These are phyloP conservation scores for Cyclotella distinguenda DNA, from an alignment of 108 stramenopile species.

Conservation along the genomic window DNA sequence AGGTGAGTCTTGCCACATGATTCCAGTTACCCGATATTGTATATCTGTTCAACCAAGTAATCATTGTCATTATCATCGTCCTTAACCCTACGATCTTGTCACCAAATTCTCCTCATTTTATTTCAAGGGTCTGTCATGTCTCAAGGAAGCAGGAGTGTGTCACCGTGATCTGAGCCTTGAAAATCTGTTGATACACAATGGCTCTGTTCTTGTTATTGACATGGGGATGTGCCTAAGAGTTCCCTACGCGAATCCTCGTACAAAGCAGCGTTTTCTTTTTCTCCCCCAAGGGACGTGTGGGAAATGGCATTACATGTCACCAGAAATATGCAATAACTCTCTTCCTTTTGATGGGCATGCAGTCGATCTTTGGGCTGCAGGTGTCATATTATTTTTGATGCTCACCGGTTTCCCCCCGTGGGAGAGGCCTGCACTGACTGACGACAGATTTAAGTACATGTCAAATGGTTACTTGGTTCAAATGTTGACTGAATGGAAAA, in stretches of 20 bases:
- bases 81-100: constrained; percentile 1
- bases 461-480: constrained; percentile 76
- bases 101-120: constrained; percentile 7
- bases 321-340: constrained; percentile 79
- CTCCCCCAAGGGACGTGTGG: constrained; percentile 82
- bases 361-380: constrained; percentile 93
- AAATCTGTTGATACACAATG: constrained; percentile 73
- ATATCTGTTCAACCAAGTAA: background rate
- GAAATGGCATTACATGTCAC: constrained; percentile 93
- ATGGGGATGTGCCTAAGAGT: constrained; percentile 93
- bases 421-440: constrained; percentile 66
- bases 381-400: constrained; percentile 92
- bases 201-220: constrained; percentile 84
- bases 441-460: constrained; percentile 81
- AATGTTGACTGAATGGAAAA: constrained; percentile 81
- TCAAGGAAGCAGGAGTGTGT: constrained; percentile 80
- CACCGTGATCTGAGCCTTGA: constrained; percentile 92
- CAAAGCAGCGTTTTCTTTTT: constrained; percentile 55
- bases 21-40: background rate
- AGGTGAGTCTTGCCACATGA: constrained; percentile 45
- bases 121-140: constrained; percentile 64
- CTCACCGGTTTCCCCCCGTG: constrained; percentile 91
- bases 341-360: constrained; percentile 86
- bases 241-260: constrained; percentile 36
- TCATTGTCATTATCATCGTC: too few relatives aligned